Evolutionary conservation across 78 protist species (phyloP), one percentile per base, ranked within the genome.

Genomic region (Isochrysis galbana): DNA sequence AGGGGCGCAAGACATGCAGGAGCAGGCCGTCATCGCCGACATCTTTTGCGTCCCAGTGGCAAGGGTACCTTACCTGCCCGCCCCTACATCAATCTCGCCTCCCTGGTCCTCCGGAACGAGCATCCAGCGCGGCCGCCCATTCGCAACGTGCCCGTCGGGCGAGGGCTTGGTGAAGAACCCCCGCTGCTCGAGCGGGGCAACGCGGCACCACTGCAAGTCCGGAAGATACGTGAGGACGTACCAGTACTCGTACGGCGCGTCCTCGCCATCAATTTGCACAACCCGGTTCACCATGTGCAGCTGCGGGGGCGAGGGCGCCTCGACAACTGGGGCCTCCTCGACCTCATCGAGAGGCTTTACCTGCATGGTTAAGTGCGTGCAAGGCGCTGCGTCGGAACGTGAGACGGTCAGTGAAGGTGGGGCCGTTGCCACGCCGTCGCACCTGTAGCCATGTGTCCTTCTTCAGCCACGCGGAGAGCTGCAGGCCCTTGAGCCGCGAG

Each of bases 191-290:
- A 89, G 74, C 55, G 45, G 86, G 41, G 86, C 92, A n/a, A 89
- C 83, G 92, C 48, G 92, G 84, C 92, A 89, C 92, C 92, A 89
- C 47, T 89, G 92, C 54, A 89, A 5, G 84, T 89, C 92, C 32
- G 92, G 89, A 1, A 83, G 67, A 46, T 77, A 77, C 32, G 84
- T 77, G 29, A 77, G 84, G 29, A 51, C 61, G 61, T 14, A 14
- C 29, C 14, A 14, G 48, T 46, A 77, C 7, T 39, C 34, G 48
- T 2, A 4, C n/a, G 34, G 22, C 17, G 34, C 84, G 32, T 77
- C 84, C 84, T 77, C 84, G 84, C 84, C 84, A 7, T 77, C 84
- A 29, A 77, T 39, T 4, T 2, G 21, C 32, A 77, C 46, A 23
- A 77, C 84, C 34, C 46, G 84, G 84, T 77, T 77, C 34, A 77